These are phyloP conservation scores for Pseudogymnoascus verrucosus DNA, from an alignment of 2,329 filamentous ascomycete genomes.

Conservation along the genomic window DNA sequence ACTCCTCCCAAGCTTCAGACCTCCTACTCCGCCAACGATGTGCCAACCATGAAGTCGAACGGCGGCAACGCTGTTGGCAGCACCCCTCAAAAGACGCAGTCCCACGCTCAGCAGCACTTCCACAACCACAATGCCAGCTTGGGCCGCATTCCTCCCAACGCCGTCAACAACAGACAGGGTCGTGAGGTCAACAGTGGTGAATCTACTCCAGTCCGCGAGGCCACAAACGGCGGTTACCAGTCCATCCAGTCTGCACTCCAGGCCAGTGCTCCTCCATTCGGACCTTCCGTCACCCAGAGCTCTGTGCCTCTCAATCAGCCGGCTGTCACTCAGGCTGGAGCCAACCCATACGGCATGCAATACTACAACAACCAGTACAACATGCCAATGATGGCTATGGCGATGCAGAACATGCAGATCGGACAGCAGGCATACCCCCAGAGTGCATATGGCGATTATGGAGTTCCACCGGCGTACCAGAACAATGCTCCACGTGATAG, in stretches of 20 bases:
- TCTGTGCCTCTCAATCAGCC: slow-evolving; percentile 24
- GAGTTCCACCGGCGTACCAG: slow-evolving; percentile 18
- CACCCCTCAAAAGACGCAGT: slow-evolving; percentile 39
- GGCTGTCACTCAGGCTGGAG: slow-evolving; percentile 20
- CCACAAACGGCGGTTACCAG: slow-evolving; percentile 42
- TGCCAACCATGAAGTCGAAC: slow-evolving; percentile 67
- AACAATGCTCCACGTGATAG: slow-evolving; percentile 58
- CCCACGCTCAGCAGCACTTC: slow-evolving; percentile 48
- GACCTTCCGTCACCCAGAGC: slow-evolving; percentile 46
- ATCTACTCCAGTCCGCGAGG: slow-evolving; percentile 32
- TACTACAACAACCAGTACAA: slow-evolving; percentile 32
- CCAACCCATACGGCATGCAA: slow-evolving; percentile 16
- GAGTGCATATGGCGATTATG: slow-evolving; percentile 39
- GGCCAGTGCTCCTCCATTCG: slow-evolving; percentile 71
- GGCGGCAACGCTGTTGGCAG: slow-evolving; percentile 17
- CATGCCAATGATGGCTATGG: slow-evolving; percentile 57
- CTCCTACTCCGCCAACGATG: slow-evolving; percentile 84
- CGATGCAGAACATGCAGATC: slow-evolving; percentile 60
- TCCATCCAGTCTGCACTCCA: slow-evolving; percentile 68
- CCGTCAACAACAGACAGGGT: slow-evolving; percentile 59
- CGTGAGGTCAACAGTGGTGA: slow-evolving; percentile 54
- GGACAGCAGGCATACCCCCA: slow-evolving; percentile 46
- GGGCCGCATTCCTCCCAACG: slow-evolving; percentile 66
- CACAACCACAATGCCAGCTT: slow-evolving; percentile 74
- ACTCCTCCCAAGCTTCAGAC: slow-evolving; percentile 70